A percentile compares a stretch with the other conserved stretches of the same genome.
Evolutionary conservation across 768 basidiomycete species (phyloP).

Genomic region (Russula earlei): DNA sequence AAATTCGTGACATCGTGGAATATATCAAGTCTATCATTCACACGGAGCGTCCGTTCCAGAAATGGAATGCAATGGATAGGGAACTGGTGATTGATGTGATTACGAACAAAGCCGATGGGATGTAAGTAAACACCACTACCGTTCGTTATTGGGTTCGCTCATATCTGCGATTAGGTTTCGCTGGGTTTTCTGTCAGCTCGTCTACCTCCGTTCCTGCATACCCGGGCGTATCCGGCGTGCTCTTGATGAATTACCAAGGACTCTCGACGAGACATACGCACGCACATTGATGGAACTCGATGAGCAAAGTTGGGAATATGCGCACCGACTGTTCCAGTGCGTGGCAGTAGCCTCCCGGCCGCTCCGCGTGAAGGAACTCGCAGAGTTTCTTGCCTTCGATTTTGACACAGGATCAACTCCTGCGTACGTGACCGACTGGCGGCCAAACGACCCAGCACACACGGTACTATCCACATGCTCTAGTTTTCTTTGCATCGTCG

Average conservation of each 20-base stretch:
- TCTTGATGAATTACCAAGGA: neutral
- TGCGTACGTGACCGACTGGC: neutral
- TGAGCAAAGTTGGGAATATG: neutral
- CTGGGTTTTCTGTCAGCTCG: neutral
- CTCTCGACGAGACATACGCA: neutral
- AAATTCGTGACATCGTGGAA: neutral
- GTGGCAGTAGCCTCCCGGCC: neutral
- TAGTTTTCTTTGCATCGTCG: too few species aligned
- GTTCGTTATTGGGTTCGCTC: rapidly evolving
- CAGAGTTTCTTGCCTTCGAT: neutral
- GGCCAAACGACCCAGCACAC: neutral
- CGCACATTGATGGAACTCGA: neutral
- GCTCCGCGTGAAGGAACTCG: neutral
- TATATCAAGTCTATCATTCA: neutral
- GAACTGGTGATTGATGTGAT: neutral
- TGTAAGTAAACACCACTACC: neutral
- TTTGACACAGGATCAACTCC: neutral
- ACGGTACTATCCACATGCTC: neutral
- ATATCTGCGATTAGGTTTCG: neutral
- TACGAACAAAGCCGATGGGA: neutral
- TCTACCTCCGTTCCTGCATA: neutral
- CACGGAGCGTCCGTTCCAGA: too few species aligned
- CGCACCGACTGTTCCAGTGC: neutral
- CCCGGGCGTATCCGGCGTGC: neutral
- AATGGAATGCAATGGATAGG: neutral